Percentiles rank a stretch among this genome's conserved stretches.
phyloP scores from a whole-genome alignment of 441 rosid species.

The Geranium incanum region DNA sequence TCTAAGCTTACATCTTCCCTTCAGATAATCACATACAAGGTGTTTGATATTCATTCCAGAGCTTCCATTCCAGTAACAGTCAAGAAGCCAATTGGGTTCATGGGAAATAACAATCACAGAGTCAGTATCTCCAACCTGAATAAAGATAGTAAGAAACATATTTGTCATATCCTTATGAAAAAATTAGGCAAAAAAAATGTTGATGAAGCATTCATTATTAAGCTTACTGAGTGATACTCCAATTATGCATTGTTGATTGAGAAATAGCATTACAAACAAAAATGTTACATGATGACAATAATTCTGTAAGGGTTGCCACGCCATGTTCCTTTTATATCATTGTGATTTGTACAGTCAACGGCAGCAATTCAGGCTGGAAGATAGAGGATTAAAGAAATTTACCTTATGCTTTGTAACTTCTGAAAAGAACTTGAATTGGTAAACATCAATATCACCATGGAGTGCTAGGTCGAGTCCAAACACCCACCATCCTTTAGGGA shows the following conservation, averaged over 20 bases:
- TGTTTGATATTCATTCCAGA: constrained; percentile 84
- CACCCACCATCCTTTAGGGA: constrained; percentile 94
- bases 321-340: neutral
- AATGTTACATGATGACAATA: neutral
- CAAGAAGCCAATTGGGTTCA: constrained; percentile 97
- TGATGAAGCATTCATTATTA: neutral
- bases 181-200: neutral
- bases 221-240: neutral
- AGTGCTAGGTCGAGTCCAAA: constrained; percentile 98
- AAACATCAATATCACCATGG: constrained; percentile 94
- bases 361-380: neutral
- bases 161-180: neutral
- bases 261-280: neutral
- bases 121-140: constrained; percentile 72
- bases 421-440: constrained; percentile 93
- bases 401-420: constrained; percentile 72
- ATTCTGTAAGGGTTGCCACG: neutral
- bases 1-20: constrained; percentile 91
- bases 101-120: constrained; percentile 84
- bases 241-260: neutral
- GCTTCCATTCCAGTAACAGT: constrained; percentile 79
- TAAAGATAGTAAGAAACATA: neutral
- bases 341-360: neutral
- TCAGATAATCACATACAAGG: constrained; percentile 69
- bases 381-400: constrained; percentile 10